phyloP scores from a whole-genome alignment of 179 eudicot genomes.

The Pouteria campechiana region DNA sequence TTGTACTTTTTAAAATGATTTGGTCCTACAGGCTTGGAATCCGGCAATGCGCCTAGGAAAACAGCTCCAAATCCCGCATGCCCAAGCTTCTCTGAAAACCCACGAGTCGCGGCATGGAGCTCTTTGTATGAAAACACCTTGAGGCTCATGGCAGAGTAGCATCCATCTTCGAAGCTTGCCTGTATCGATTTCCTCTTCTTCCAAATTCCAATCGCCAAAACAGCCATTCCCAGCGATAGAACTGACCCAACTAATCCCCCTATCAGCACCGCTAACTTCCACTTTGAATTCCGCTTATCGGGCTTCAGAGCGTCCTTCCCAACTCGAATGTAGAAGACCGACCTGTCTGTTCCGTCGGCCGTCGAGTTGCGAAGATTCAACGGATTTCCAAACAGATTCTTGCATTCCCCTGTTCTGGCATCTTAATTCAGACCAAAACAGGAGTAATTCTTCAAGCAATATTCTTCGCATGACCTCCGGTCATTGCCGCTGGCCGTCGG shows the following conservation, averaged over 20 bases:
- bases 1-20: too few relatives aligned
- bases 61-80: constrained; percentile 57
- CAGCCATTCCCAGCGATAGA: constrained; percentile 6
- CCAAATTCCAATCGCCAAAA: constrained; percentile 13
- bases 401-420: constrained; percentile 22
- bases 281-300: constrained; percentile 10
- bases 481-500: constrained; percentile 23
- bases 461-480: constrained; percentile 32
- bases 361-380: constrained; percentile 47
- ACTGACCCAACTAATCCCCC: constrained; percentile 16
- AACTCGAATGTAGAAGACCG: constrained; percentile 32
- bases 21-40: constrained; percentile 37
- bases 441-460: constrained; percentile 47
- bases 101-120: constrained; percentile 40
- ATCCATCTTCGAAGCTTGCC: constrained; percentile 25
- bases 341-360: constrained; percentile 18
- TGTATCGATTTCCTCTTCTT: constrained; percentile 17
- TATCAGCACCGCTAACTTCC: constrained; percentile 8
- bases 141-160: constrained; percentile 29
- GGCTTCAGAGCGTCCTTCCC: constrained; percentile 11
- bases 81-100: constrained; percentile 53
- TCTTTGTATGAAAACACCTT: constrained; percentile 45
- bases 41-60: constrained; percentile 28
- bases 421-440: constrained; percentile 41
- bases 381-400: constrained; percentile 33